Percentiles rank a stretch among this genome's conserved stretches.
Evolutionary conservation across 805 yeast species (phyloP).

Genomic region (Candida peoriensis): DNA sequence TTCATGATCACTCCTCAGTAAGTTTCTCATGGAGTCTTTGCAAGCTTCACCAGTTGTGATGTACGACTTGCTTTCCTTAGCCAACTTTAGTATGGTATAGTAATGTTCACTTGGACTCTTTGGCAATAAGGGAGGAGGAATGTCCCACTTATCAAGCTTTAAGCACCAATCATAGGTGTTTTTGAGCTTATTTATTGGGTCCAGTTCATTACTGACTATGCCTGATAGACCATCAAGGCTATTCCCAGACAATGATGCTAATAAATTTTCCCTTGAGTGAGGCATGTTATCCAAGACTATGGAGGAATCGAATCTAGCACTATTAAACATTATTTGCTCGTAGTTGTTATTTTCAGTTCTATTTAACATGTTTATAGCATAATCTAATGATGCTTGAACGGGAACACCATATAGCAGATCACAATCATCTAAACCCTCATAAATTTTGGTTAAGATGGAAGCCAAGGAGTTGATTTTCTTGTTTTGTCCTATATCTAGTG

Average conservation of each 20-base stretch:
- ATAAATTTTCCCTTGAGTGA: constrained; percentile 16
- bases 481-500: too few species aligned
- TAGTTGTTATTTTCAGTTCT: constrained; percentile 27
- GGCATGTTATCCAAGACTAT: constrained; percentile 10
- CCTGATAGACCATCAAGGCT: constrained; percentile 59
- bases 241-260: constrained; percentile 37
- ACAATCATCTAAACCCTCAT: constrained; percentile 49
- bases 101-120: constrained; percentile 39
- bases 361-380: constrained; percentile 41
- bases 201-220: constrained; percentile 29
- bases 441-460: constrained; percentile 33
- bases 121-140: constrained; percentile 42
- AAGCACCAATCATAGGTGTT: constrained; percentile 60
- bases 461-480: too few species aligned
- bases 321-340: constrained; percentile 46
- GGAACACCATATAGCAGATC: constrained; percentile 69
- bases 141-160: constrained; percentile 75
- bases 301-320: constrained; percentile 51
- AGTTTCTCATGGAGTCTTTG: constrained; percentile 8
- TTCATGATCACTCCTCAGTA: background rate
- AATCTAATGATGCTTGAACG: constrained; percentile 44
- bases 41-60: constrained; percentile 14
- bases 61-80: constrained; percentile 31
- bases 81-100: constrained; percentile 46
- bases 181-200: constrained; percentile 10